A percentile compares a stretch with the other conserved stretches of the same genome.
These are phyloP conservation scores for Magnusiomyces ingens DNA, from an alignment of 1,139 yeast species.

Conservation along the genomic window DNA sequence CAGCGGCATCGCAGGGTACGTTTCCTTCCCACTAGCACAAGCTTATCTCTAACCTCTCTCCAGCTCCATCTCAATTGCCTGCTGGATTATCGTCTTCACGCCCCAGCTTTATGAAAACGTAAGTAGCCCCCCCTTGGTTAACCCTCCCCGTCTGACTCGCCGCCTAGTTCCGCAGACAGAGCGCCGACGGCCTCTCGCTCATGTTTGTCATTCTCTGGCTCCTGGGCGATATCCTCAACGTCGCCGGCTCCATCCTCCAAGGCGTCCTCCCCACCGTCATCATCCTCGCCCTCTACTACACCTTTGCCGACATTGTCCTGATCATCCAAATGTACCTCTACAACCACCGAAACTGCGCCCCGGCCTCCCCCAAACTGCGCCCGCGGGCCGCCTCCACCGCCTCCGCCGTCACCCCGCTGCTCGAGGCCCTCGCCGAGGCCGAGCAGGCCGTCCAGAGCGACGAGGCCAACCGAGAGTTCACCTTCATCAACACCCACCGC, in stretches of 20 bases:
- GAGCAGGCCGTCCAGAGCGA: constrained; percentile 5
- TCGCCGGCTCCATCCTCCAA: constrained; percentile 80
- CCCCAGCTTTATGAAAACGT: constrained; percentile 90
- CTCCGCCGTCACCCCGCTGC: constrained; percentile 50
- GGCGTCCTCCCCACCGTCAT: constrained; percentile 86
- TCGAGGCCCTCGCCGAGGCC: constrained; percentile 57
- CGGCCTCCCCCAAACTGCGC: constrained; percentile 76
- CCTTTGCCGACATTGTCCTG: constrained; percentile 79
- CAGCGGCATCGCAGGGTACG: too few species aligned
- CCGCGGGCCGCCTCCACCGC: constrained; percentile 49
- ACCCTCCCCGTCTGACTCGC: too few species aligned
- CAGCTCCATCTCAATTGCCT: constrained; percentile 82
- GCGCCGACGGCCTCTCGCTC: constrained; percentile 80
- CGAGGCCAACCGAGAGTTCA: too few species aligned
- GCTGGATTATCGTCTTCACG: constrained; percentile 97
- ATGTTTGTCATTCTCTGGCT: constrained; percentile 79
- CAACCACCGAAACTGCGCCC: constrained; percentile 47
- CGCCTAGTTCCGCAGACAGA: constrained; percentile 54
- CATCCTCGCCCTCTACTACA: constrained; percentile 82
- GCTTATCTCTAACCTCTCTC: background rate
- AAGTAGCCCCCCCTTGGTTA: constrained; percentile 1
- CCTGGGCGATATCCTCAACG: constrained; percentile 88
- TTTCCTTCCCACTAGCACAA: too few species aligned
- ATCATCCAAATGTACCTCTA: constrained; percentile 76
- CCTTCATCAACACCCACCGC: background rate